Conservation (phyloP, 1,139 yeast genomes). For the Yueomyces sp. region DNA sequence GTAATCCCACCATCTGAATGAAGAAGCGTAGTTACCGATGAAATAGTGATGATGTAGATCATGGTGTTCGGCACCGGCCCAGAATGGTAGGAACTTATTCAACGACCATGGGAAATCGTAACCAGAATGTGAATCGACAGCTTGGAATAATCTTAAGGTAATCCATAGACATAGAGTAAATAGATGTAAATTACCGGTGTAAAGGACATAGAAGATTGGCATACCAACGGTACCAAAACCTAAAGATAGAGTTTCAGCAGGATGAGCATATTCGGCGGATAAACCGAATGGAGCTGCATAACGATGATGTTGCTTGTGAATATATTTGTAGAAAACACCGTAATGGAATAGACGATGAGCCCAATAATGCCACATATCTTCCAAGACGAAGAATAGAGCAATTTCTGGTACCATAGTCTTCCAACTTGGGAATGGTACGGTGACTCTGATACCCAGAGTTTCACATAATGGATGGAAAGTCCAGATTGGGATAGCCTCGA, state of each 20-base stretch:
- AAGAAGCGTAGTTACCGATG: constrained; percentile 79
- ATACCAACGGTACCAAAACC: constrained; percentile 93
- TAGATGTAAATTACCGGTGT: constrained; percentile 59
- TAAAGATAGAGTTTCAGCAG: constrained; percentile 75
- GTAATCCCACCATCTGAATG: constrained; percentile 88
- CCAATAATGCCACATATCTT: constrained; percentile 95
- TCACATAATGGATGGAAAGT: constrained; percentile 84
- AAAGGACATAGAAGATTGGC: constrained; percentile 59
- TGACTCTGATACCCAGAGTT: constrained; percentile 54
- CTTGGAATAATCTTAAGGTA: constrained; percentile 73
- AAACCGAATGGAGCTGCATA: constrained; percentile 95
- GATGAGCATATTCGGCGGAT: constrained; percentile 94
- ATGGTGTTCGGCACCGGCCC: constrained; percentile 98
- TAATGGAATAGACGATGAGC: constrained; percentile 78
- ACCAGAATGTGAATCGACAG: constrained; percentile 93
- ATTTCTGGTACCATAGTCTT: constrained; percentile 50
- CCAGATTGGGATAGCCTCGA: constrained; percentile 92
- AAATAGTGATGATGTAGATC: constrained; percentile 92
- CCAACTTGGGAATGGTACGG: constrained; percentile 77
- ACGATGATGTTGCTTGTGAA: constrained; percentile 92
- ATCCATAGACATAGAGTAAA: constrained; percentile 81
- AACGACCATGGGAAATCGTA: constrained; percentile 94
- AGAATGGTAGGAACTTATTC: constrained; percentile 77
- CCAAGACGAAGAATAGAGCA: constrained; percentile 61
- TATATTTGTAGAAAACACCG: constrained; percentile 74